These are phyloP conservation scores for Saposhnikovia divaricata DNA, from an alignment of 129 eudicot genomes.

Conservation along the genomic window DNA sequence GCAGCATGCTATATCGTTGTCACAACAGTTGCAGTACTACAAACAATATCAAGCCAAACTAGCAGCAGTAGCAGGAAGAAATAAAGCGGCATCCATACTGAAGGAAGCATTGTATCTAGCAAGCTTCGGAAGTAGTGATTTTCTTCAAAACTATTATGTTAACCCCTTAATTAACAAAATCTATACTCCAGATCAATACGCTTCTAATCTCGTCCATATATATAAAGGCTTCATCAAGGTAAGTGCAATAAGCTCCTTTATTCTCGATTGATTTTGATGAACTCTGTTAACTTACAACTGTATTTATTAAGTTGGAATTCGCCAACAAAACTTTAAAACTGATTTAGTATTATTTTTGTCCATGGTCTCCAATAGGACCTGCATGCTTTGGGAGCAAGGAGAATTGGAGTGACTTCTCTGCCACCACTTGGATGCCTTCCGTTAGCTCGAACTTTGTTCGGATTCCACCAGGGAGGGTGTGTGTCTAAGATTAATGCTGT, in stretches of 20 bases:
- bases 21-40: slow-evolving; percentile 48
- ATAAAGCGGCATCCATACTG: slow-evolving; percentile 47
- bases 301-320: neutral
- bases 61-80: slow-evolving; percentile 44
- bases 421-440: slow-evolving; percentile 93
- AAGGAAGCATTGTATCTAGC: slow-evolving; percentile 43
- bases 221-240: slow-evolving; percentile 59
- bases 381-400: slow-evolving; percentile 73
- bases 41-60: slow-evolving; percentile 55
- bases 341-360: neutral
- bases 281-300: neutral
- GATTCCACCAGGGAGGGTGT: slow-evolving; percentile 63
- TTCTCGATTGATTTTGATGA: neutral
- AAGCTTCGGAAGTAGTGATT: slow-evolving; percentile 60
- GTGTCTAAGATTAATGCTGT: slow-evolving; percentile 60
- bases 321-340: too few relatives aligned
- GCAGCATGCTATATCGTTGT: slow-evolving; percentile 69
- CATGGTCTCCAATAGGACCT: slow-evolving; percentile 33
- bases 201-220: slow-evolving; percentile 34
- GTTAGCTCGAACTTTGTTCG: slow-evolving; percentile 64
- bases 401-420: slow-evolving; percentile 84
- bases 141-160: slow-evolving; percentile 53
- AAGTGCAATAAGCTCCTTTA: neutral
- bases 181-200: slow-evolving; percentile 59
- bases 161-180: slow-evolving; percentile 54